These are phyloP conservation scores for Patellifolia procumbens DNA, from an alignment of 179 eudicot genomes.

Conservation along the genomic window DNA sequence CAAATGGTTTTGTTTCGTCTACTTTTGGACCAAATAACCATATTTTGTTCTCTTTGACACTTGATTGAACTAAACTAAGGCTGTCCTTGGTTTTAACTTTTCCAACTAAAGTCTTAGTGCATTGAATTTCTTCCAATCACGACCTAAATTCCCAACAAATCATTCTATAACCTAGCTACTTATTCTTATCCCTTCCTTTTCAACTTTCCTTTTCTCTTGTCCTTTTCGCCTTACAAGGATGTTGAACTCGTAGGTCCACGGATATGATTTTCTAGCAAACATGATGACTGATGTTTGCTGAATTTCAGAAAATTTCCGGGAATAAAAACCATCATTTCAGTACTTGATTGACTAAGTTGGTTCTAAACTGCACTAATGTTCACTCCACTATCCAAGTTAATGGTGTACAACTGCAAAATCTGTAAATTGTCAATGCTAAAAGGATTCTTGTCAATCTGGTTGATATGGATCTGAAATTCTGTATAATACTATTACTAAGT, in stretches of 20 bases:
- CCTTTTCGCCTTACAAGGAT: neutral
- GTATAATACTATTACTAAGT: too few relatives aligned
- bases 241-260: conserved; percentile 14
- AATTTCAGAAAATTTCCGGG: neutral
- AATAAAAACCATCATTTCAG: conserved; percentile 3
- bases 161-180: too few relatives aligned
- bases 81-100: neutral
- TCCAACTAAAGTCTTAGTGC: neutral
- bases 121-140: conserved; percentile 11
- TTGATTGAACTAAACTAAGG: neutral
- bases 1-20: neutral
- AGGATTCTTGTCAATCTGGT: neutral
- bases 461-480: too few relatives aligned
- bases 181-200: conserved; percentile 7
- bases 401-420: conserved; percentile 7
- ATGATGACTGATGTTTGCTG: conserved; percentile 13
- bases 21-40: neutral
- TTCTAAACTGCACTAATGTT: neutral
- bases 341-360: conserved; percentile 10
- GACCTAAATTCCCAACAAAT: neutral
- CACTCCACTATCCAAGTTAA: neutral
- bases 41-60: neutral
- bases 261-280: conserved; percentile 6
- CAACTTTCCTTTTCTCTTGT: neutral
- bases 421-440: neutral